Base-by-base conservation (phyloP, 2,329 filamentous ascomycete genomes). In the Penicillium sclerotiorum region DNA sequence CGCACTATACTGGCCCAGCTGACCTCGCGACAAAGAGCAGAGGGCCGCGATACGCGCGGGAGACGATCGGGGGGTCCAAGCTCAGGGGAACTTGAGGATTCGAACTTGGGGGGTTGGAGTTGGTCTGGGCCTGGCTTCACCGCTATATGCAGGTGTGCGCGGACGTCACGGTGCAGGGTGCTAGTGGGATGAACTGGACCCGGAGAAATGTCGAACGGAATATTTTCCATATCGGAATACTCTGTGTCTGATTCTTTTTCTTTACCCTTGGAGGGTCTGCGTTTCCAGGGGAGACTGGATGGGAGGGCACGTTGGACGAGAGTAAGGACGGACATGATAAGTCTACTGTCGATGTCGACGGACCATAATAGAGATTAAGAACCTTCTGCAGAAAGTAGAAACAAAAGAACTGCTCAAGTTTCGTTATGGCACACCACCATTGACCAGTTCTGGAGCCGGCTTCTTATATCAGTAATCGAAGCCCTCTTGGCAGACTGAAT, bases 1-100 rank as follows among this genome's bases (percentile, higher is more conserved):
- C 59, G 58, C n/a, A 66, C 55, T 40, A 68, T 61, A 48, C 56
- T 67, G 11, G 60, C 60, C 65, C 66, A 69, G 42, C 63, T 65
- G 8, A 68, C 64, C 21, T 57, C 48, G 22, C 64, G 65, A 39
- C 49, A 50, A 20, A 65, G 25, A 8, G 45, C 37, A 51, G 56
- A 12, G 17, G 36, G 36, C 4, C n/a, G 21, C 8, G n/a, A 21
- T 22, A 23, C 41, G 45, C 44, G 35, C 47, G 50, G 41, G 49
- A n/a, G n/a, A n/a, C n/a, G n/a, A n/a, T n/a, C n/a, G n/a, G n/a
- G n/a, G n/a, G n/a, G n/a, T n/a, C n/a, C n/a, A n/a, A n/a, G n/a
- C n/a, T n/a, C n/a, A n/a, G n/a, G n/a, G n/a, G n/a, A n/a, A n/a
- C n/a, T n/a, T n/a, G n/a, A n/a, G n/a, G 15, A 18, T 46, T 45